Conservation (phyloP, 1,139 yeast species). For the Debaryomyces subglobosus region DNA sequence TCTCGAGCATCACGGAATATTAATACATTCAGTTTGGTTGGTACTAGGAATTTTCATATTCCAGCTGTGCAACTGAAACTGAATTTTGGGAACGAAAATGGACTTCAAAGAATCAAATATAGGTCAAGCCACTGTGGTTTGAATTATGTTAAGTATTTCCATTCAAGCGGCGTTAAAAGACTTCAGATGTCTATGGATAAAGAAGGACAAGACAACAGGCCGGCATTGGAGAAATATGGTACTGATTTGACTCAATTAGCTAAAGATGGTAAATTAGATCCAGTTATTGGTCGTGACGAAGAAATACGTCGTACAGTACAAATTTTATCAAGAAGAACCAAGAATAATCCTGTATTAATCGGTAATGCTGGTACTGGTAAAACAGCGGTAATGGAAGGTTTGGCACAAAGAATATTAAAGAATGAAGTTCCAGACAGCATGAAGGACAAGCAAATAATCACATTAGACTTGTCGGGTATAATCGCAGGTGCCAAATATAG, state of each 20-base stretch:
- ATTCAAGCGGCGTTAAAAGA: slow-evolving; percentile 19
- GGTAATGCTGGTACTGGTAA: slow-evolving; percentile 99
- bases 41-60: background rate
- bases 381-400: slow-evolving; percentile 94
- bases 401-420: slow-evolving; percentile 87
- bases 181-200: slow-evolving; percentile 47
- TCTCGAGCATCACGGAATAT: background rate
- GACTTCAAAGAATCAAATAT: background rate
- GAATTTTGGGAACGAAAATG: background rate
- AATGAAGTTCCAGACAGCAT: slow-evolving; percentile 95
- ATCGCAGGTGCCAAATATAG: slow-evolving; percentile 94
- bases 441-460: slow-evolving; percentile 79
- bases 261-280: slow-evolving; percentile 87
- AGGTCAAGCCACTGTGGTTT: background rate
- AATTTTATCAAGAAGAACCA: slow-evolving; percentile 86
- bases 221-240: slow-evolving; percentile 88
- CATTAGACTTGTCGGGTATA: slow-evolving; percentile 85
- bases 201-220: slow-evolving; percentile 57
- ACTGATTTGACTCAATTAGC: slow-evolving; percentile 86
- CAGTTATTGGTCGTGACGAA: slow-evolving; percentile 95
- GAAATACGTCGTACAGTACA: slow-evolving; percentile 93
- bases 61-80: background rate
- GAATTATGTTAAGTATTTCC: slow-evolving; percentile 11
- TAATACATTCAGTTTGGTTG: background rate
- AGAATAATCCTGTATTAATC: slow-evolving; percentile 90